Conservation (phyloP, 495 filamentous ascomycete species). For the Daldinia bambusicola region DNA sequence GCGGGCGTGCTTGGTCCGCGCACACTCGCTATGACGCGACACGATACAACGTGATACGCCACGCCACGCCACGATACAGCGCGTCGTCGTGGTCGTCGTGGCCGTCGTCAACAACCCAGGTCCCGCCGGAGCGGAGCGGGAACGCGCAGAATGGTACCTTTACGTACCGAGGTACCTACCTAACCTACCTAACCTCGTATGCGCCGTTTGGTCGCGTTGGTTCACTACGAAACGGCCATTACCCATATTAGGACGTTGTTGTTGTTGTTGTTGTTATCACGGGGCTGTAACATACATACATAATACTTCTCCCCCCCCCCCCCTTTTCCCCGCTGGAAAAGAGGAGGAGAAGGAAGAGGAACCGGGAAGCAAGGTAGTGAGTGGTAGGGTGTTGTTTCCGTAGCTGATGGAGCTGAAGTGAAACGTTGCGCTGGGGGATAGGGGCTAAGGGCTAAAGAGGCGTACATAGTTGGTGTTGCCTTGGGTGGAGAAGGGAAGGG, state of each 20-base stretch:
- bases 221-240: conserved; percentile 35
- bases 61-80: background rate
- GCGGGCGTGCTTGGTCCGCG: conserved; percentile 33
- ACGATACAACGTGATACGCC: no score
- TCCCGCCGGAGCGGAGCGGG: conserved; percentile 22
- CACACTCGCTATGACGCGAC: conserved; percentile 38
- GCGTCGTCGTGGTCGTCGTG: no score
- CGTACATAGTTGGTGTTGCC: conserved; percentile 37
- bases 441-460: background rate
- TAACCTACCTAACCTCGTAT: no score
- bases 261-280: no score
- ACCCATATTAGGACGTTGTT: conserved; percentile 14
- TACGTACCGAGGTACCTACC: no score
- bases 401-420: conserved; percentile 39
- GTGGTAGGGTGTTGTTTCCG: conserved; percentile 47
- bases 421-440: conserved; percentile 18
- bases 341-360: no score
- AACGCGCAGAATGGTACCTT: conserved; percentile 35
- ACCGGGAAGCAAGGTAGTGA: no score
- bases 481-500: conserved; percentile 1
- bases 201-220: conserved; percentile 37
- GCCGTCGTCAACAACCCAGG: no score
- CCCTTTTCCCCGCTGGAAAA: conserved; percentile 7
- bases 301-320: no score
- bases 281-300: no score